A percentile compares a stretch with the other conserved stretches of the same genome.
phyloP scores from a whole-genome alignment of 306 rosid species.

The Quercus cerris region DNA sequence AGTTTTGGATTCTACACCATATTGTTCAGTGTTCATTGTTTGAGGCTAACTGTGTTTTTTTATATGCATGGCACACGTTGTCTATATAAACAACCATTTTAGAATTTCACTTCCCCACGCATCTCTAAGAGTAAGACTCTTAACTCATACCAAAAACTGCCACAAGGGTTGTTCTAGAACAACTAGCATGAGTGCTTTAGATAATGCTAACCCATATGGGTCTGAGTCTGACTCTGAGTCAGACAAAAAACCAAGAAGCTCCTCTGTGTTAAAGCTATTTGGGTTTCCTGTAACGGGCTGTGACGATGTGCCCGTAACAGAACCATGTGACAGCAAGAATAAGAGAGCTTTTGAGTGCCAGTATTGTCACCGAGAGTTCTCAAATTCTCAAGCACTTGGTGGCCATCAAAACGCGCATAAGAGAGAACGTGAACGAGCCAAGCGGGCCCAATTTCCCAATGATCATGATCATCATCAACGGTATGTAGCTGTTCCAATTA shows the following conservation, averaged over 20 bases:
- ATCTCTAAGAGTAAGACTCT: no score
- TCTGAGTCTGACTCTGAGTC: not conserved
- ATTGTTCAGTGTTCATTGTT: no score
- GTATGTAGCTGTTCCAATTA: not conserved
- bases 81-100: not conserved
- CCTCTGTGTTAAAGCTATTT: conserved; percentile 10
- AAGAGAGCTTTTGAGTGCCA: conserved; percentile 26
- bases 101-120: no score
- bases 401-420: conserved; percentile 44
- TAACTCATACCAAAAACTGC: no score
- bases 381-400: conserved; percentile 35
- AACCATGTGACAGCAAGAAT: not conserved
- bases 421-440: conserved; percentile 26
- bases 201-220: not conserved
- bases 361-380: conserved; percentile 27
- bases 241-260: not conserved
- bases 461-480: not conserved
- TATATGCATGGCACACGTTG: not conserved
- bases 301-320: not conserved
- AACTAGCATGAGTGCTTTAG: not conserved
- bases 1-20: no score
- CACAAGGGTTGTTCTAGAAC: not conserved
- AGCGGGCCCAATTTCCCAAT: conserved; percentile 4
- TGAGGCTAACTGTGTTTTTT: no score
- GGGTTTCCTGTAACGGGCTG: conserved; percentile 2